Evolutionary conservation across 805 yeast genomes (phyloP), one percentile per base, ranked within the genome.

Genomic region (Brettanomyces sp.): DNA sequence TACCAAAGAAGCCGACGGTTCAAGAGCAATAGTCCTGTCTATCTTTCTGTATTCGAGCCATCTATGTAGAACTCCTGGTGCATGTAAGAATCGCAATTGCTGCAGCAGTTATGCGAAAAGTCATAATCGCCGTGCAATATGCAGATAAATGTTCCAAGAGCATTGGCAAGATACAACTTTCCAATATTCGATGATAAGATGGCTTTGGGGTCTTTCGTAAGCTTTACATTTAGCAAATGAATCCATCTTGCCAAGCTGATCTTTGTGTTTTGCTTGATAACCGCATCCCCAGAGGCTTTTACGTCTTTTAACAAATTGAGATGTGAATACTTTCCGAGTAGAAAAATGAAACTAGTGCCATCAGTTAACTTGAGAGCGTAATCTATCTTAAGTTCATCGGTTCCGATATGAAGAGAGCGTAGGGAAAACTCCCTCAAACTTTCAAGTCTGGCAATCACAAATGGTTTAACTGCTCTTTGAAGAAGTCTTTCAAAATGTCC

Each of bases 91-190:
- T 69, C 70, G 59, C 80, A 75, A 11, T 53, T 51, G 7, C 45
- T 45, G 51, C 82, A 76, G 18, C 59, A 60, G 3, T 51, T 50
- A 0, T 60, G 44, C 5, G 49, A 46, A 35, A 52, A 55, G 47
- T 72, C 62, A 46, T 51, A 70, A 47, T 72, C 72, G 2, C 57
- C 62, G 24, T 61, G 59, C 1, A 65, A 42, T n/a, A 73, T 41
- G 52, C 80, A 75, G 4, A 74, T 67, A 42, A 67, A 65, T 39
- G 63, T 56, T 7, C 75, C 72, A 25, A 76, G 46, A 1, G 73
- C 62, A 11, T 70, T 63, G 9, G 73, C 56, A 4, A 69, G 36
- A 44, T 57, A 57, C 7, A 56, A 46, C 42, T 55, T 56, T 3
- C 53, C 56, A 11, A 59, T 49, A 18, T 44, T 46, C 1, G 55